These are phyloP conservation scores for Phalaenopsis aphrodite DNA, from an alignment of 106 monocot species.

Conservation along the genomic window DNA sequence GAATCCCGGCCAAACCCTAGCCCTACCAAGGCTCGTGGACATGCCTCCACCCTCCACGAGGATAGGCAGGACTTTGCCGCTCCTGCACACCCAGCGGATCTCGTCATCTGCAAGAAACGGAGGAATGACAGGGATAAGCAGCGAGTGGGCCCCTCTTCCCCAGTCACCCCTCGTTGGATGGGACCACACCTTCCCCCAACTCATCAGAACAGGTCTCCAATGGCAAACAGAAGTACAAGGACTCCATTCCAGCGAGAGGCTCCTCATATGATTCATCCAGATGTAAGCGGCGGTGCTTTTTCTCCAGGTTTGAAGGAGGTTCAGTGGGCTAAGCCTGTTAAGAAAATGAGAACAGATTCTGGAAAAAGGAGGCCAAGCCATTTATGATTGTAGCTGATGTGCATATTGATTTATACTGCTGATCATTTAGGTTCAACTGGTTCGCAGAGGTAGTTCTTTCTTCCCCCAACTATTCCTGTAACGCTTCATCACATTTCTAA, in stretches of 20 bases:
- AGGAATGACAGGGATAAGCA: slow-evolving; percentile 86
- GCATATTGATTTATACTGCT: background rate
- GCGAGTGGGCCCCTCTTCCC: slow-evolving; percentile 29
- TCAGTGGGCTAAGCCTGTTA: slow-evolving; percentile 92
- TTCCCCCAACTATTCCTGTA: background rate
- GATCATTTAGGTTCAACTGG: background rate
- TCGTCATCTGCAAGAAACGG: slow-evolving; percentile 93
- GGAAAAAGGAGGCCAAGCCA: slow-evolving; percentile 85
- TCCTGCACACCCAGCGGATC: slow-evolving; percentile 63
- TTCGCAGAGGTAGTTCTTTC: background rate
- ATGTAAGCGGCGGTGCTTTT: slow-evolving; percentile 4
- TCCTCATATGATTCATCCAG: slow-evolving; percentile 12
- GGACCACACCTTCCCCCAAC: slow-evolving; percentile 21
- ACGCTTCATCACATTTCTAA: background rate
- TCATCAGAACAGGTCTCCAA: slow-evolving; percentile 22
- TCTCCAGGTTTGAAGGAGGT: slow-evolving; percentile 38
- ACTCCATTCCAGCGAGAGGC: slow-evolving; percentile 26
- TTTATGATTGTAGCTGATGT: slow-evolving; percentile 31
- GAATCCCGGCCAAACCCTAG: slow-evolving; percentile 12
- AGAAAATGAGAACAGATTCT: slow-evolving; percentile 78
- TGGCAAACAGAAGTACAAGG: slow-evolving; percentile 17
- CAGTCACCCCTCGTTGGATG: slow-evolving; percentile 21
- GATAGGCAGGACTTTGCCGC: background rate
- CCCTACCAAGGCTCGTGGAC: slow-evolving; percentile 3
- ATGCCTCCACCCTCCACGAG: background rate